Base-by-base conservation (phyloP, 179 eudicot species). In the Actinidia polygama region DNA sequence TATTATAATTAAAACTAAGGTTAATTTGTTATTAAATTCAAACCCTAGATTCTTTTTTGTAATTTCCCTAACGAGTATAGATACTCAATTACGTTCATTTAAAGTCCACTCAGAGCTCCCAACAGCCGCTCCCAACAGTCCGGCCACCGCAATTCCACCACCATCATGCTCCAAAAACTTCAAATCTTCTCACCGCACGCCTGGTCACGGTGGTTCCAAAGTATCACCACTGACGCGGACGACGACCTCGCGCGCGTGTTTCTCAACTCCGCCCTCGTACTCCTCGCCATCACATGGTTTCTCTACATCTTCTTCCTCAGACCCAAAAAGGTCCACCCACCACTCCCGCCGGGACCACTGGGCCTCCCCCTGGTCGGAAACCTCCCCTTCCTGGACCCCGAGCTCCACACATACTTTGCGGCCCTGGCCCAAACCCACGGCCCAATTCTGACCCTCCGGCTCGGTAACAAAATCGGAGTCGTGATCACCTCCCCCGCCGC, bases 311-410 rank as follows among this genome's bases (percentile, higher is more conserved):
- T 24, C 23, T 24, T 64, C 40, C 23, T 64, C 69, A 64, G 24
- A 64, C 30, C 73, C 1, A 81, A 8, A 44, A 81, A 44, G 5
- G 26, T 0, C 3, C 21, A 23, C 3, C 92, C 91, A 7, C 89
- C 93, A 49, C 59, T 89, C 4, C 98, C 97, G 0, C 95, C 97
- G 0, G 97, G 98, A 40, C 98, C 98, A 0, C 3, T 4, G 36
- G 92, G 92, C 61, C 83, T 93, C 0, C 98, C 98, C 47, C 11
- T 95, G 1, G 15, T 93, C 0, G 98, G 98, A 2, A 90, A 87
- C 87, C 92, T 95, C 55, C 90, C 90, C 67, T 92, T 91, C 44
- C 84, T 95, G 0, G 88, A 83, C 69, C 92, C 94, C 0, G 91
- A 95, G 51, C 94, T 93, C 64, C 96, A 93, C 83, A 66, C 87